phyloP scores from a whole-genome alignment of 1,139 yeast species.

The Hansenula anomala region DNA sequence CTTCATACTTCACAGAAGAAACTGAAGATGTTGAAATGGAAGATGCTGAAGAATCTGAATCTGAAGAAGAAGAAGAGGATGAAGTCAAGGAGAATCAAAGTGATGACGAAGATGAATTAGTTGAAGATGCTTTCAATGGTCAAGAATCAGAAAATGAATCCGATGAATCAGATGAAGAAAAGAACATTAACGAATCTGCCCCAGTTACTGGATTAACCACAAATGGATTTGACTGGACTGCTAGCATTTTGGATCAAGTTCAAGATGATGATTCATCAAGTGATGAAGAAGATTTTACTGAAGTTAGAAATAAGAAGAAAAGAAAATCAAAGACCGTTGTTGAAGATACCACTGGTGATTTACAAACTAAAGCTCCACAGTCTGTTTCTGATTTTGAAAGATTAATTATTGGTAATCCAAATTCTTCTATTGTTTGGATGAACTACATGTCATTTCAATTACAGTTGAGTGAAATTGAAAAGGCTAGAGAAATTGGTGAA shows the following conservation, averaged over 20 bases:
- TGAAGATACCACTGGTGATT: conserved; percentile 82
- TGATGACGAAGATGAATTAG: conserved; percentile 23
- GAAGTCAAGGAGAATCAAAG: conserved; percentile 5
- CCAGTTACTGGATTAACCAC: conserved; percentile 58
- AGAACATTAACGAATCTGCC: too few relatives aligned
- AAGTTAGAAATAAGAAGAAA: conserved; percentile 34
- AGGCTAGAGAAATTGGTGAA: conserved; percentile 89
- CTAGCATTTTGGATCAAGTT: conserved; percentile 78
- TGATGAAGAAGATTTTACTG: conserved; percentile 46
- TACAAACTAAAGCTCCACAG: conserved; percentile 83
- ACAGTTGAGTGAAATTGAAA: conserved; percentile 88
- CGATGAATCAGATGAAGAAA: conserved; percentile 23
- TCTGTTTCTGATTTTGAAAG: conserved; percentile 91
- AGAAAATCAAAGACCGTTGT: conserved; percentile 41
- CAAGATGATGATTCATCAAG: conserved; percentile 42
- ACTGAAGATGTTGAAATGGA: conserved; percentile 30
- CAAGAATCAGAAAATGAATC: conserved; percentile 15
- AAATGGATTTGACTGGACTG: conserved; percentile 91
- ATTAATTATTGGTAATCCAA: conserved; percentile 84
- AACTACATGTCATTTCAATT: conserved; percentile 97
- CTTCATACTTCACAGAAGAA: conserved; percentile 68
- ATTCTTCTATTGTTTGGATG: conserved; percentile 94
- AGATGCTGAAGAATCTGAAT: conserved; percentile 27
- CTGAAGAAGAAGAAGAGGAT: conserved; percentile 16
- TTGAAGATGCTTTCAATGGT: conserved; percentile 15